Conservation (phyloP, 1,284 basidiomycete species). For the Fomitopsis pinicola region DNA sequence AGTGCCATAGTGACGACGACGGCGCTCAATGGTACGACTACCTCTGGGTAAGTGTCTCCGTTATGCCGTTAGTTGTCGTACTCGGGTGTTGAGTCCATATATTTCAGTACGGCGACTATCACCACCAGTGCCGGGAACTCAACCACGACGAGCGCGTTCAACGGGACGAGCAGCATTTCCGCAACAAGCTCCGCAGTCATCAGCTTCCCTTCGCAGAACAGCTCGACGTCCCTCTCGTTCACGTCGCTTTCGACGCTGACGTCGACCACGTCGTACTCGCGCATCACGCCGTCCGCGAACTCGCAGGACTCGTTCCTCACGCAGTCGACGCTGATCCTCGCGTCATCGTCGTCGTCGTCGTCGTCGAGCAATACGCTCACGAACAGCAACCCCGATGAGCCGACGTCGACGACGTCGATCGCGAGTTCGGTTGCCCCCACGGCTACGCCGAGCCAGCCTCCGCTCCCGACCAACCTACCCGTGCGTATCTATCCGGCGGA, state of each 20-base stretch:
- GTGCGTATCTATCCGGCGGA: conserved; percentile 50
- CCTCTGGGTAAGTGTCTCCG: neutral
- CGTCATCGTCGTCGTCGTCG: conserved; percentile 24
- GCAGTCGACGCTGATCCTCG: conserved; percentile 16
- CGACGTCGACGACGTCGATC: conserved; percentile 37
- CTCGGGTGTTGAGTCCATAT: neutral
- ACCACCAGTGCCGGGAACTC: conserved; percentile 1
- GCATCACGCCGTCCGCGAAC: conserved; percentile 15
- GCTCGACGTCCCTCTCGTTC: conserved; percentile 10
- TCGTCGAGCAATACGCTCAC: conserved; percentile 26
- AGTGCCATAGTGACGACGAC: neutral
- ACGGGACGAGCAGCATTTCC: neutral
- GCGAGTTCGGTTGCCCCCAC: conserved; percentile 16
- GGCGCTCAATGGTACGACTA: neutral
- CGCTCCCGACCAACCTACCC: conserved; percentile 59
- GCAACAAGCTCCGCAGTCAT: conserved; percentile 2
- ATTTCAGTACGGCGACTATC: neutral
- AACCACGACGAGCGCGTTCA: neutral
- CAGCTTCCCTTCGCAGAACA: conserved; percentile 10
- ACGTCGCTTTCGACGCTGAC: conserved; percentile 10
- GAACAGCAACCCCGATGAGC: conserved; percentile 46
- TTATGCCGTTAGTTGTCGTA: neutral
- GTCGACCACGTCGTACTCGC: conserved; percentile 20
- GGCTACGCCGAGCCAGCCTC: conserved; percentile 29
- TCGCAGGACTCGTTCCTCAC: conserved; percentile 20